phyloP scores from a whole-genome alignment of 371 early-diverging fungal species.

The Zopfochytrium polystomum region DNA sequence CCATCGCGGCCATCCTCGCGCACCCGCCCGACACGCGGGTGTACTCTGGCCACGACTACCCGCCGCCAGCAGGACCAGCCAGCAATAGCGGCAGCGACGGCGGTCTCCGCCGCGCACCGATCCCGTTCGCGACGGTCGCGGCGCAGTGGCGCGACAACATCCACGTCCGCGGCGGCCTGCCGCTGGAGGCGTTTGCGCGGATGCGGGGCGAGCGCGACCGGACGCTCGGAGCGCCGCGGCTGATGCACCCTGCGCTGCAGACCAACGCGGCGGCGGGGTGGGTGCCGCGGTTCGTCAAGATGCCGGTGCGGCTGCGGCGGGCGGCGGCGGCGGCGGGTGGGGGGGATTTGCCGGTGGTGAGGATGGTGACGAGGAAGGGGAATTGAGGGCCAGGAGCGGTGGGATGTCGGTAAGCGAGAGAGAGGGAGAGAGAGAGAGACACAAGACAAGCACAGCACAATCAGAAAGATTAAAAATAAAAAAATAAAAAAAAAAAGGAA shows the following conservation, averaged over 20 bases:
- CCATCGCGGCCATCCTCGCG: constrained; percentile 5
- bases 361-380: no score
- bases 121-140: neutral
- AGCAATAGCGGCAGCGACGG: neutral
- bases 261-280: constrained; percentile 26
- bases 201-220: constrained; percentile 24
- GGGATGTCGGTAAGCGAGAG: no score
- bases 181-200: constrained; percentile 18
- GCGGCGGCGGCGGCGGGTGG: no score
- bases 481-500: no score
- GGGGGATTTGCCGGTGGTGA: no score
- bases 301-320: no score
- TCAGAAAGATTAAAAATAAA: no score
- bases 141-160: constrained; percentile 16
- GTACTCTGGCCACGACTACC: constrained; percentile 36
- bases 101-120: neutral
- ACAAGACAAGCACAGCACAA: no score
- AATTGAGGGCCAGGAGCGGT: no score
- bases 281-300: no score
- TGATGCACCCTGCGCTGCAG: constrained; percentile 29
- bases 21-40: constrained; percentile 8
- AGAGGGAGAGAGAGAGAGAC: no score
- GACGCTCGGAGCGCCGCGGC: constrained; percentile 21
- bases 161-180: no score
- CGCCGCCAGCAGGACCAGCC: constrained; percentile 11